Conservation (phyloP, 2,329 filamentous ascomycete genomes). For the Colletotrichum destructivum region DNA sequence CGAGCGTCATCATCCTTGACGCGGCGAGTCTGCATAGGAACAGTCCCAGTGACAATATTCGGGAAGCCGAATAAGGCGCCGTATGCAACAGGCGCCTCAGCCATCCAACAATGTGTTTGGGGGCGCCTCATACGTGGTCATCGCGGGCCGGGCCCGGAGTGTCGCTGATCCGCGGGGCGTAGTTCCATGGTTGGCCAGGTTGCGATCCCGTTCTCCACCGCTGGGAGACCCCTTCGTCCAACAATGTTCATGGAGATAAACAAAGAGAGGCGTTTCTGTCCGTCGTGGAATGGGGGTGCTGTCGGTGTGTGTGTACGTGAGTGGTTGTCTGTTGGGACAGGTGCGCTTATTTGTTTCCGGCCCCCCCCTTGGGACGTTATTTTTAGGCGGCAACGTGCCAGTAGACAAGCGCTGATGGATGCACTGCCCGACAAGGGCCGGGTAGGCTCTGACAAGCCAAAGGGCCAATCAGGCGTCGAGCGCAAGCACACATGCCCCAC, state of each 20-base stretch:
- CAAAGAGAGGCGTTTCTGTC: neutral
- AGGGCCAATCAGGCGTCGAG: slow-evolving; percentile 23
- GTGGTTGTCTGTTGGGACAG: slow-evolving; percentile 16
- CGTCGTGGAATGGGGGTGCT: neutral
- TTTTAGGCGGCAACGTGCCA: slow-evolving; percentile 31
- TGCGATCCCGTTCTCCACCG: slow-evolving; percentile 2
- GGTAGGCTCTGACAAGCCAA: slow-evolving; percentile 12
- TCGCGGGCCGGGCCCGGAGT: slow-evolving; percentile 16
- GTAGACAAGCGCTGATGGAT: slow-evolving; percentile 29
- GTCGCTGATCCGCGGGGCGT: slow-evolving; percentile 37
- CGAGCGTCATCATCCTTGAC: too few species aligned
- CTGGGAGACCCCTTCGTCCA: slow-evolving; percentile 1
- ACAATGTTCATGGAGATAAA: neutral
- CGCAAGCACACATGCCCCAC: neutral
- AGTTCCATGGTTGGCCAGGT: slow-evolving; percentile 19
- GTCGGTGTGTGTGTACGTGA: neutral
- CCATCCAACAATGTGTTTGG: neutral
- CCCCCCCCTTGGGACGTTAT: slow-evolving; percentile 8
- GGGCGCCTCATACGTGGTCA: slow-evolving; percentile 9
- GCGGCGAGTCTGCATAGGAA: neutral
- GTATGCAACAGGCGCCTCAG: neutral
- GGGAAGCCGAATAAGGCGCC: neutral
- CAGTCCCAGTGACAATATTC: neutral
- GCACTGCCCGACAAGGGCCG: slow-evolving; percentile 27
- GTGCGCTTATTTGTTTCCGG: slow-evolving; percentile 11